Evolutionary conservation across 768 basidiomycete species (phyloP).

Genomic region (Lactarius akahatsu): DNA sequence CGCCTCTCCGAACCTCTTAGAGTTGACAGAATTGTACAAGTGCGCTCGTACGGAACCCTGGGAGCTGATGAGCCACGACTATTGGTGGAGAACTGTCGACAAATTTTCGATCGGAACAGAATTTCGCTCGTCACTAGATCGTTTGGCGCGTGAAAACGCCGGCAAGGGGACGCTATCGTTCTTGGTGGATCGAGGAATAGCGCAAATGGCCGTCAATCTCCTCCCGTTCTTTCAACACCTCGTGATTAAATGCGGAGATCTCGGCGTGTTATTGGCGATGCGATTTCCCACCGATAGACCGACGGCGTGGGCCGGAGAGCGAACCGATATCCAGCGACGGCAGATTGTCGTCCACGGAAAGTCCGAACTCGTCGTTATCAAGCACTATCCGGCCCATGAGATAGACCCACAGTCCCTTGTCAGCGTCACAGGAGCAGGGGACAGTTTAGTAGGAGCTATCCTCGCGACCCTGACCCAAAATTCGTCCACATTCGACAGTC

Average conservation of each 20-base stretch:
- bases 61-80: conserved; percentile 50
- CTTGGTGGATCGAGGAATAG: conserved; percentile 66
- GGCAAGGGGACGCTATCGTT: conserved; percentile 54
- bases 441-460: conserved; percentile 83
- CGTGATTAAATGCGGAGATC: conserved; percentile 79
- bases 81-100: conserved; percentile 69
- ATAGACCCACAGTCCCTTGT: conserved; percentile 40
- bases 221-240: conserved; percentile 84
- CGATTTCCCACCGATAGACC: conserved; percentile 43
- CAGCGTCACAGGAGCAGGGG: conserved; percentile 91
- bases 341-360: conserved; percentile 53
- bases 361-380: conserved; percentile 53
- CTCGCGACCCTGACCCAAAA: conserved; percentile 57
- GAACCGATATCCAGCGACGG: conserved; percentile 48
- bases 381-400: conserved; percentile 66
- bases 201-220: conserved; percentile 77
- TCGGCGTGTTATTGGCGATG: conserved; percentile 66
- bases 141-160: conserved; percentile 50
- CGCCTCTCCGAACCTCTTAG: conserved; percentile 82
- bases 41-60: conserved; percentile 45
- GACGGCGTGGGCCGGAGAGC: conserved; percentile 53
- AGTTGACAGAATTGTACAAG: conserved; percentile 63
- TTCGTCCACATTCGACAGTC: conserved; percentile 48
- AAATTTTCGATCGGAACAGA: conserved; percentile 60
- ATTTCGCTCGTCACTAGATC: conserved; percentile 66